These are phyloP conservation scores for Vanderwaltozyma polyspora DNA, from an alignment of 805 yeast species.

Conservation along the genomic window DNA sequence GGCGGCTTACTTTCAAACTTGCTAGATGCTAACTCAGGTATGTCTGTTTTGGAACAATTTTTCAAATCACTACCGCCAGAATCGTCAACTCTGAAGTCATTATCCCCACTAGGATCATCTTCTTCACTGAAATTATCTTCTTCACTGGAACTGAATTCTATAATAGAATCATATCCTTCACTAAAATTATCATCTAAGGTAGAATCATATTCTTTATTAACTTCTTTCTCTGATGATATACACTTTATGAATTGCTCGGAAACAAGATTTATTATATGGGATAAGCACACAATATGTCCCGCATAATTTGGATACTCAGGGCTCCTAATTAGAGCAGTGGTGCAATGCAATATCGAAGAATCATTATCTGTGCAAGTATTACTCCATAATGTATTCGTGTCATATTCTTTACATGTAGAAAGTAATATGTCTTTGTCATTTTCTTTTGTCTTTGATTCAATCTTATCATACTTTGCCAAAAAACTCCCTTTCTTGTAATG, in stretches of 20 bases:
- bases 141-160: no score
- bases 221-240: not conserved
- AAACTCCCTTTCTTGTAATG: not conserved
- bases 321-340: not conserved
- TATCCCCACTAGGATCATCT: no score
- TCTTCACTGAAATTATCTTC: no score
- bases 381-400: not conserved
- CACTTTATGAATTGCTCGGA: not conserved
- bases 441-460: not conserved
- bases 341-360: conserved; percentile 1
- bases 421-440: not conserved
- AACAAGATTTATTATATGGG: not conserved
- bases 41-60: no score
- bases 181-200: not conserved
- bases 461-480: not conserved
- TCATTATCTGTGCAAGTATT: not conserved
- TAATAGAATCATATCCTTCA: no score
- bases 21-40: not conserved
- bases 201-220: not conserved
- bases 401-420: not conserved
- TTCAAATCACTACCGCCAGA: no score
- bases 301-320: not conserved
- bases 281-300: not conserved
- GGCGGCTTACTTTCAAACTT: not conserved
- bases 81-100: no score